phyloP scores from a whole-genome alignment of 1,284 basidiomycete genomes.

The Boletus smithii region DNA sequence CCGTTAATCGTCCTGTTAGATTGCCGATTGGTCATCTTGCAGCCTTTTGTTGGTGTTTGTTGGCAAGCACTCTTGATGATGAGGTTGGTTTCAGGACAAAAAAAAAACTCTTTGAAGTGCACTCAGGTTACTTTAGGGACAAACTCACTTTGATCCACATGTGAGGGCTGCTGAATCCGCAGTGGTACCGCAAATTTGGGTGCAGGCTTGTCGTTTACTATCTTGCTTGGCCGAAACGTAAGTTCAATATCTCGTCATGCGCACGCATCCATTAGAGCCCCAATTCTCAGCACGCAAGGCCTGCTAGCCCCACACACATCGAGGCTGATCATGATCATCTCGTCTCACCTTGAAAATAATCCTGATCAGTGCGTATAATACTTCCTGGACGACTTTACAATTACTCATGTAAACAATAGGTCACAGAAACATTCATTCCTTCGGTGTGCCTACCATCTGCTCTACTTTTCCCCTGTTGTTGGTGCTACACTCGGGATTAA shows the following conservation, averaged over 20 bases:
- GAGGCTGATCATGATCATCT: conserved; percentile 47
- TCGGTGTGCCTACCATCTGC: conserved; percentile 40
- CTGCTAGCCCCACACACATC: conserved; percentile 53
- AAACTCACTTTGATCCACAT: conserved; percentile 47
- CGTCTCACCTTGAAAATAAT: conserved; percentile 59
- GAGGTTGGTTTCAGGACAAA: conserved; percentile 34
- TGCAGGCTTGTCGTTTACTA: conserved; percentile 51
- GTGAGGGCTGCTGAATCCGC: conserved; percentile 53
- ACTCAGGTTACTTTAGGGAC: conserved; percentile 36
- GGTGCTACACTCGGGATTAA: conserved; percentile 50
- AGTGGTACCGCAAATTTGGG: conserved; percentile 52
- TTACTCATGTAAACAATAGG: conserved; percentile 32
- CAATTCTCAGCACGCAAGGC: conserved; percentile 43
- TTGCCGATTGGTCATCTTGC: conserved; percentile 66
- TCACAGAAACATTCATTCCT: conserved; percentile 44
- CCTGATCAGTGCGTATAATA: conserved; percentile 44
- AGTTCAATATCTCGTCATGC: conserved; percentile 11
- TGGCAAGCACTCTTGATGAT: conserved; percentile 58
- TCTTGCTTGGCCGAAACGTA: conserved; percentile 50
- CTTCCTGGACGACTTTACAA: background rate
- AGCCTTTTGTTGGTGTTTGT: conserved; percentile 48
- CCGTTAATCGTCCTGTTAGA: conserved; percentile 63
- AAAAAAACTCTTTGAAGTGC: conserved; percentile 2
- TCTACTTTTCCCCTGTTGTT: conserved; percentile 45
- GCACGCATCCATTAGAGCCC: conserved; percentile 6